These are phyloP conservation scores for Paspalum vaginatum DNA, from an alignment of 176 grass and related monocot genomes.

Conservation along the genomic window DNA sequence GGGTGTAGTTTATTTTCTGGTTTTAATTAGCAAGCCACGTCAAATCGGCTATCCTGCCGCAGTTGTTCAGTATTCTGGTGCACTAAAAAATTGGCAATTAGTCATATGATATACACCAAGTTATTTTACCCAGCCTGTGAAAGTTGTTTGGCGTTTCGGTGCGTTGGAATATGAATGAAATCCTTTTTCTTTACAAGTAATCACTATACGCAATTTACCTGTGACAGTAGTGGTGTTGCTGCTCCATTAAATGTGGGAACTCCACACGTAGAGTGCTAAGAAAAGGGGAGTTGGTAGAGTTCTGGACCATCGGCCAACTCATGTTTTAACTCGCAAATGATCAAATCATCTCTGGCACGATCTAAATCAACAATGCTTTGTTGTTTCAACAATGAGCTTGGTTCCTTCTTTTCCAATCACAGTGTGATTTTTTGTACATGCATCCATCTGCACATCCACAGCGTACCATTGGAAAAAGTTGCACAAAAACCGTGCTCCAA, in stretches of 20 bases:
- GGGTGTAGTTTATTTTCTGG: not conserved
- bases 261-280: not conserved
- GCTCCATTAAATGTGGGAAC: too few relatives aligned
- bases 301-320: not conserved
- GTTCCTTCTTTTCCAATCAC: slow-evolving; percentile 42
- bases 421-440: slow-evolving; percentile 49
- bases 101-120: not conserved
- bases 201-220: too few relatives aligned
- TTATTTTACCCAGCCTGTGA: not conserved
- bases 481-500: slow-evolving; percentile 55
- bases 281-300: not conserved
- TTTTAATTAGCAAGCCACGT: not conserved
- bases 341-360: not conserved
- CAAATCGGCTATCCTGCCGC: not conserved
- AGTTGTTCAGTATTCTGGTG: not conserved
- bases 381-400: slow-evolving; percentile 24
- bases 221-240: too few relatives aligned
- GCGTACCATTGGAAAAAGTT: slow-evolving; percentile 48
- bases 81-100: not conserved
- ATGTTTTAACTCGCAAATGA: not conserved
- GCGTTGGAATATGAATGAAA: too few relatives aligned
- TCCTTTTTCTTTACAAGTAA: too few relatives aligned
- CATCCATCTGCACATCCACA: slow-evolving; percentile 42
- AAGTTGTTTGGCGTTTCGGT: not conserved
- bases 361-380: not conserved